phyloP scores from a whole-genome alignment of 2,329 filamentous ascomycete species.

The Fonsecaea monophora region DNA sequence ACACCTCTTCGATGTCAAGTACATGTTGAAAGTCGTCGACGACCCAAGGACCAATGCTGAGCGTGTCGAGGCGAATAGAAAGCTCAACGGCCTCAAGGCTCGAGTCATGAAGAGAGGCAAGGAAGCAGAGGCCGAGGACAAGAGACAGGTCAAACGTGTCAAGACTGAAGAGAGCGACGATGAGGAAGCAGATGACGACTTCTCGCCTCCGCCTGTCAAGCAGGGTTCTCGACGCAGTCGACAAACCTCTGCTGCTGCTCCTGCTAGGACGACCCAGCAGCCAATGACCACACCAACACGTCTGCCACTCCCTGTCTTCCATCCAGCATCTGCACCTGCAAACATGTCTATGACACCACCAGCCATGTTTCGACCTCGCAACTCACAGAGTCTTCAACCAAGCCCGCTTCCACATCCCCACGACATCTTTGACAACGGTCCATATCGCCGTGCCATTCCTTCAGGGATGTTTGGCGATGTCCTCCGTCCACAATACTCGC shows the following conservation, averaged over 20 bases:
- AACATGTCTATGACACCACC: conserved; percentile 1
- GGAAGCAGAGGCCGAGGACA: conserved; percentile 36
- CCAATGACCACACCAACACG: neutral
- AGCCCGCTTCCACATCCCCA: neutral
- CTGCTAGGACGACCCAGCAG: neutral
- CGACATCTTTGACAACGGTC: neutral
- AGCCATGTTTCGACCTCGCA: neutral
- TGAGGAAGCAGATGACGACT: conserved; percentile 3
- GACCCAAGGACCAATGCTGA: conserved; percentile 44
- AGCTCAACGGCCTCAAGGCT: conserved; percentile 45
- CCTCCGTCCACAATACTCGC: neutral
- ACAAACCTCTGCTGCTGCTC: neutral
- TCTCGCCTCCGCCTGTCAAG: neutral
- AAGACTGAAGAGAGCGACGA: conserved; percentile 13
- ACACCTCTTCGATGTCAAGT: conserved; percentile 47
- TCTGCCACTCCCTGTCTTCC: neutral
- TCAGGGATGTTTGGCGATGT: neutral
- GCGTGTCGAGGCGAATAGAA: conserved; percentile 46
- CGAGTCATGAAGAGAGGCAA: conserved; percentile 46
- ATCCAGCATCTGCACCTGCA: neutral
- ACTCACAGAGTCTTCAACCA: neutral
- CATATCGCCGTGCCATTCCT: neutral
- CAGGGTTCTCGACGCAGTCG: neutral
- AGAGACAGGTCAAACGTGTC: conserved; percentile 16
- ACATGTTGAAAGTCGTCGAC: conserved; percentile 46